phyloP scores from a whole-genome alignment of 2,329 filamentous ascomycete species.

The Pseudomassariella vexata region DNA sequence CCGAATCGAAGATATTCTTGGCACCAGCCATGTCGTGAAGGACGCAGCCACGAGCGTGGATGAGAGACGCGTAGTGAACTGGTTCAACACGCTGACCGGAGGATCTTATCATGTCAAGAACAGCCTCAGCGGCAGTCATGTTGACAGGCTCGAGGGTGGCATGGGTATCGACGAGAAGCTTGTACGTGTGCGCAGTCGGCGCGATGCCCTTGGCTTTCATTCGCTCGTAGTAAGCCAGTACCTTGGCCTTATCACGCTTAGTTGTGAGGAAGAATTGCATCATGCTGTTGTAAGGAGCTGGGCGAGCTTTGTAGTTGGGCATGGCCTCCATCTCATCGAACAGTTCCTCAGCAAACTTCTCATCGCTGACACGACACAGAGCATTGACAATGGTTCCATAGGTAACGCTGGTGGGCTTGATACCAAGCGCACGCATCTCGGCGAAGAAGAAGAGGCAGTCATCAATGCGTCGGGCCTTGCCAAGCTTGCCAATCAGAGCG shows the following conservation, averaged over 20 bases:
- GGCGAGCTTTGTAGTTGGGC: conserved; percentile 97
- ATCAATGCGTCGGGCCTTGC: conserved; percentile 95
- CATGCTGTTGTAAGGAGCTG: conserved; percentile 97
- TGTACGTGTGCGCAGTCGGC: conserved; percentile 94
- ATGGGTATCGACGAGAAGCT: conserved; percentile 91
- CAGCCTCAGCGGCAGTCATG: conserved; percentile 78
- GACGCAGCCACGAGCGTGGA: conserved; percentile 93
- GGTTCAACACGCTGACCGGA: conserved; percentile 76
- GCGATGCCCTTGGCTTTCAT: conserved; percentile 85
- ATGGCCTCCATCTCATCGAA: conserved; percentile 99
- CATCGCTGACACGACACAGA: conserved; percentile 91
- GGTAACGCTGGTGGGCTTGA: conserved; percentile 94
- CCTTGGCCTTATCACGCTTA: conserved; percentile 92
- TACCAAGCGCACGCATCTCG: conserved; percentile 89
- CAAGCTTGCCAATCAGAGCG: conserved; percentile 93
- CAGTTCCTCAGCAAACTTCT: conserved; percentile 94
- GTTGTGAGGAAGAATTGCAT: conserved; percentile 99
- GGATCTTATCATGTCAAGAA: conserved; percentile 72
- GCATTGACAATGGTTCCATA: conserved; percentile 98
- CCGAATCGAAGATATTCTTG: conserved; percentile 72
- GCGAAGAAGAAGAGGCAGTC: conserved; percentile 98
- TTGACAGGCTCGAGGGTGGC: conserved; percentile 89
- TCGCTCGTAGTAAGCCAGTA: conserved; percentile 88
- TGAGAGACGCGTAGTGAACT: conserved; percentile 91
- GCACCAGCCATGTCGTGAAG: conserved; percentile 86